phyloP scores from a whole-genome alignment of 2,329 filamentous ascomycete genomes.

The Sphaerostilbella broomeana region DNA sequence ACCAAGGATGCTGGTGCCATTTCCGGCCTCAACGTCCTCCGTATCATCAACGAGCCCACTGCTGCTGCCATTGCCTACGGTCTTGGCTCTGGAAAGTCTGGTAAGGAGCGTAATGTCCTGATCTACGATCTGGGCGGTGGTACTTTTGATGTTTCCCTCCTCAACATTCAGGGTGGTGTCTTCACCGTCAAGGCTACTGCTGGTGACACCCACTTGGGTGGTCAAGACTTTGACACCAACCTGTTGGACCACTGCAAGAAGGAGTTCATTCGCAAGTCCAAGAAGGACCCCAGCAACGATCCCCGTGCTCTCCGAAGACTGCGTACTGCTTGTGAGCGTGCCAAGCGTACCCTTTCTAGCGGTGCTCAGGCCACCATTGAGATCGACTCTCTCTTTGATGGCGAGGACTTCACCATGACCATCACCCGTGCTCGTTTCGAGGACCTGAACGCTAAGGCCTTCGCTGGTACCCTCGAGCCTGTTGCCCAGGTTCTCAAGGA shows the following conservation, averaged over 20 bases:
- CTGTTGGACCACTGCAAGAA: conserved; percentile 95
- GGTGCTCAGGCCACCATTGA: conserved; percentile 96
- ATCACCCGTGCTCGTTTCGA: conserved; percentile 99
- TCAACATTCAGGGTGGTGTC: conserved; percentile 98
- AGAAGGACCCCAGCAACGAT: conserved; percentile 76
- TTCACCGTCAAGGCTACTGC: conserved; percentile 99
- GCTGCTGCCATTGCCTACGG: conserved; percentile 98
- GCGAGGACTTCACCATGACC: conserved; percentile 93
- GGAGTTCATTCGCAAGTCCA: conserved; percentile 71
- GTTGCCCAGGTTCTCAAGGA: conserved; percentile 97
- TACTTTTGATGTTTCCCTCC: conserved; percentile 99
- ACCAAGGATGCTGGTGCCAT: conserved; percentile 99
- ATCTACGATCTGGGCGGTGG: conserved; percentile 99
- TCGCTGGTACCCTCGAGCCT: conserved; percentile 86
- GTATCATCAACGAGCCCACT: conserved; percentile 99
- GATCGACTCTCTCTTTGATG: conserved; percentile 97
- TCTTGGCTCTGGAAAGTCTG: conserved; percentile 88
- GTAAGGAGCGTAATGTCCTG: conserved; percentile 97
- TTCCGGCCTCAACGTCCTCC: conserved; percentile 92
- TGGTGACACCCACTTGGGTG: conserved; percentile 94
- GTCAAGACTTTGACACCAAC: conserved; percentile 94
- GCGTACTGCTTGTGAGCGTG: conserved; percentile 96
- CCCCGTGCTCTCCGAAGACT: conserved; percentile 91
- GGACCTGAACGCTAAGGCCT: conserved; percentile 94
- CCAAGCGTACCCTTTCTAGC: conserved; percentile 97